Evolutionary conservation across 768 basidiomycete genomes (phyloP), one percentile per base, ranked within the genome.

Genomic region (Nevesoporus exiguus): DNA sequence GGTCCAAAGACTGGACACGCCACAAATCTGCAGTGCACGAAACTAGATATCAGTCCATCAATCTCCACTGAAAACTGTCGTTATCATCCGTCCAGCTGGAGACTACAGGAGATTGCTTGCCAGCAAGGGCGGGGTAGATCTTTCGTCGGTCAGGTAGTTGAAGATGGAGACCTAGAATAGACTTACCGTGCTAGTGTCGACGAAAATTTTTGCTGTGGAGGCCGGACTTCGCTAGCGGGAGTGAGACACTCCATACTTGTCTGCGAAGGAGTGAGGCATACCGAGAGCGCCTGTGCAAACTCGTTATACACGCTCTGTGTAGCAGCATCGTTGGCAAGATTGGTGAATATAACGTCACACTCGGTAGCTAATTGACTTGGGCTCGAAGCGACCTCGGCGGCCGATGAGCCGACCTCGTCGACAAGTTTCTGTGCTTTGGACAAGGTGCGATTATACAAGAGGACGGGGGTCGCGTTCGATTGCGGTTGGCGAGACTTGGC

Each of bases 111-210:
- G 29, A 34, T 40, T 44, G 30, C 49, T 61, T 65, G 74, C 78
- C 80, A 56, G 80, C 75, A 17, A 84, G 66, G 19, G 75, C 60
- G 25, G 83, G 83, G 55, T 83, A 83, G 43, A 83, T 78, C 81
- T 84, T 59, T 41, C 37, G 39, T n/a, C 21, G 36, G 49, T 65
- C 52, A 61, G 52, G 41, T 47, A 33, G 45, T 25, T 48, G 51
- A 21, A 29, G 30, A 14, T 21, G 24, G 27, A 37, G 19, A 53
- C 27, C 14, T 41, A 29, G 29, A 31, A 25, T 25, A 50, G n/a
- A 72, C 83, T 52, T 51, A 90, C 89, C 3, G 92, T 95, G 71
- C 84, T 85, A 13, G 87, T 91, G 61, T 95, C 92, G 30, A 93
- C 85, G 58, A 94, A 92, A 43, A 91, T 87, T 67, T 85, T 93